Base-by-base conservation (phyloP, 371 early-diverging fungal genomes). In the Haplosporangium sp. region DNA sequence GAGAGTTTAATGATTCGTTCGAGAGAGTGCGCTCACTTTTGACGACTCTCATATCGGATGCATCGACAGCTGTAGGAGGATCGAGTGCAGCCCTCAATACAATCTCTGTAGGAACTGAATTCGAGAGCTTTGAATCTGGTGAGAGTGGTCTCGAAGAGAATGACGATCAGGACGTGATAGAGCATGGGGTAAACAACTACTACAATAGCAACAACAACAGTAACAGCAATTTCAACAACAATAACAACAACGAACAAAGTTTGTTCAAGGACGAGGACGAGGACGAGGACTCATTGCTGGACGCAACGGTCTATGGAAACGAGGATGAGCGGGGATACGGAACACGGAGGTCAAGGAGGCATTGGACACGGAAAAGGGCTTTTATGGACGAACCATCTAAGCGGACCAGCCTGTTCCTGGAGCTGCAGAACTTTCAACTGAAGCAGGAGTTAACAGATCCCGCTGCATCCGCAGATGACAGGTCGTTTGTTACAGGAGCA, bases 401-500 rank as follows among this genome's bases (percentile, higher is more conserved):
- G 16, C 68, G 73, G 55, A 59, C 65, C 8, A 77, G 79, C 18
- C 52, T 77, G 7, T 77, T 77, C 54, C 14, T 64, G 55, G 79
- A 77, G 43, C 64, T 77, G 5, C 79, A 77, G 40, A 53, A 48
- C 45, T 52, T 53, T 13, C 56, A 72, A 14, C 51, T 29, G 10
- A 37, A 43, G 0, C 45, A 29, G 18, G 36, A 41, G 45, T 20
- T 16, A 29, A 29, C 29, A 47, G 41, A 14, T n/a, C 63, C 18
- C 14, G 9, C 8, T 21, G 23, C 57, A 20, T 38, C 29, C 1
- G 53, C 13, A n/a, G 46, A 43, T n/a, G 47, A 43, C 21, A 29
- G 29, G 29, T 29, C 29, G 29, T 29, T 29, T 29, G 29, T 5
- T 29, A 7, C 51, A 41, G 6, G n/a, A 50, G 9, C 41, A 36